Evolutionary conservation across 768 basidiomycete species (phyloP).

Genomic region (Phlebiopsis flavidoalba): DNA sequence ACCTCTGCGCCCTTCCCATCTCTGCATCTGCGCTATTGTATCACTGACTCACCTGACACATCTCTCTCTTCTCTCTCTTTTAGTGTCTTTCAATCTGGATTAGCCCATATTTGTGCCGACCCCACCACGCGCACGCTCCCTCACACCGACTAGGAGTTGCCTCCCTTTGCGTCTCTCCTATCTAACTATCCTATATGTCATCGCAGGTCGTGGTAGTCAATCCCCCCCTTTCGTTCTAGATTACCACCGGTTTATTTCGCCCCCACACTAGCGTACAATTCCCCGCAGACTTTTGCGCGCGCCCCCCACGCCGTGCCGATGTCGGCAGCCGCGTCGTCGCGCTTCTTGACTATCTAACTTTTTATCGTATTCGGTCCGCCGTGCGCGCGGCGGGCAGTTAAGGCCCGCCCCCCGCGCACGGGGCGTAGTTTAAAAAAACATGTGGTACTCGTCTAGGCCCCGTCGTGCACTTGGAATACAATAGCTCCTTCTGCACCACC

Average conservation of each 20-base stretch:
- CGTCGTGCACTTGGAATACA: neutral
- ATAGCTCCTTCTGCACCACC: neutral
- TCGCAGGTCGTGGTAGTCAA: conserved; percentile 1
- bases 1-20: neutral
- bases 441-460: neutral
- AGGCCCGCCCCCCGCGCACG: neutral
- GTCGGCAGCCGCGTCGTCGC: neutral
- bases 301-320: neutral
- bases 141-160: neutral
- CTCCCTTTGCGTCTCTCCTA: neutral
- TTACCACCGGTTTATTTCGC: conserved; percentile 3
- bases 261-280: neutral
- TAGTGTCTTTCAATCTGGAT: neutral
- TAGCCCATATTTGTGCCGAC: neutral
- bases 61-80: too few relatives aligned
- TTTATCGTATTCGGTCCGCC: neutral
- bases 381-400: neutral
- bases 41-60: conserved; percentile 4
- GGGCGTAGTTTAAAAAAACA: neutral
- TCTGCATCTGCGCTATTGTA: conserved; percentile 6
- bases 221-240: conserved; percentile 11
- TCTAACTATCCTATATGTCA: neutral
- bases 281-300: neutral
- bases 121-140: too few relatives aligned
- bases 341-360: neutral